phyloP scores from a whole-genome alignment of 257 asterid species.

The Euphrasia confusa region DNA sequence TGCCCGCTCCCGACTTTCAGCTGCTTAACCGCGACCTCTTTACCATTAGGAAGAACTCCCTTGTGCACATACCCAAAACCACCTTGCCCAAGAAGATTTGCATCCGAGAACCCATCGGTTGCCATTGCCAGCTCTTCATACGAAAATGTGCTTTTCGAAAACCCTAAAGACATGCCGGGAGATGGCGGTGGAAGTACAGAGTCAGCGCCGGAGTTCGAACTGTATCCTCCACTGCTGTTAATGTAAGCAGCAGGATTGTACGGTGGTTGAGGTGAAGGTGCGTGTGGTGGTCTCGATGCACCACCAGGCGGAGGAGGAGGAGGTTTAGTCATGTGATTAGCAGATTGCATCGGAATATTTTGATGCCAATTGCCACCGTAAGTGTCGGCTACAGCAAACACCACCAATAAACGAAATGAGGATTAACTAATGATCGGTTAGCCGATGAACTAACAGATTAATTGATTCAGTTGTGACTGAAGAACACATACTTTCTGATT shows the following conservation, averaged over 20 bases:
- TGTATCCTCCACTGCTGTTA: slow-evolving; percentile 74
- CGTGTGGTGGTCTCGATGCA: slow-evolving; percentile 47
- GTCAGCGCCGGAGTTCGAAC: slow-evolving; percentile 60
- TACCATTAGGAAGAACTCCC: slow-evolving; percentile 82
- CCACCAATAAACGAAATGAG: slow-evolving; percentile 7
- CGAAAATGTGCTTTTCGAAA: slow-evolving; percentile 63
- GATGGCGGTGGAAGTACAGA: slow-evolving; percentile 60
- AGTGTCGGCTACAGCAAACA: slow-evolving; percentile 41
- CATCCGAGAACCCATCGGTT: slow-evolving; percentile 83
- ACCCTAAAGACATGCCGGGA: slow-evolving; percentile 55
- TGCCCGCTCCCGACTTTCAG: slow-evolving; percentile 91
- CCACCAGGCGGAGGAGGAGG: slow-evolving; percentile 40
- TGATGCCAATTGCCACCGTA: slow-evolving; percentile 71
- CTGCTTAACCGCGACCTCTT: slow-evolving; percentile 82
- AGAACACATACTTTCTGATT: no score
- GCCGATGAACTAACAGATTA: no score
- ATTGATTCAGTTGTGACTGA: no score
- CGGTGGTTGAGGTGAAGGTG: neutral
- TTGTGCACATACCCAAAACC: slow-evolving; percentile 92
- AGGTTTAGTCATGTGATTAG: slow-evolving; percentile 41
- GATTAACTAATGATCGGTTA: neutral
- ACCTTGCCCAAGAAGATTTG: slow-evolving; percentile 94
- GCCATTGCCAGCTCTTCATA: slow-evolving; percentile 83
- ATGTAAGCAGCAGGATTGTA: slow-evolving; percentile 36
- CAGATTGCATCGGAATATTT: slow-evolving; percentile 41